phyloP scores from a whole-genome alignment of 805 yeast genomes.

The Cyberlindnera sargentensis region DNA sequence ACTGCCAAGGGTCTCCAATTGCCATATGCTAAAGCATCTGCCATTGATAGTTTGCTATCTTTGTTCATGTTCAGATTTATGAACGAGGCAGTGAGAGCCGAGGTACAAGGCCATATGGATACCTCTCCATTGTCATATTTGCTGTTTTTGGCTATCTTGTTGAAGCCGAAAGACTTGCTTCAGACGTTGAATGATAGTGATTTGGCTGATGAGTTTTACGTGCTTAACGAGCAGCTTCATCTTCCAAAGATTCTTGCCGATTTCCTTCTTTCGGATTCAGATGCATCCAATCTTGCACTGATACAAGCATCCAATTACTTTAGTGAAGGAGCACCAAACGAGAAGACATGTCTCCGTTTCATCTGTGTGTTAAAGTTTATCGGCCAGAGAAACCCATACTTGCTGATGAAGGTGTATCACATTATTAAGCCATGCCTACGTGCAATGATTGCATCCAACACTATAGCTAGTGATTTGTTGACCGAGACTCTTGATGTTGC shows the following conservation, averaged over 20 bases:
- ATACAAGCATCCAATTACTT: conserved; percentile 29
- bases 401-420: conserved; percentile 27
- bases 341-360: conserved; percentile 28
- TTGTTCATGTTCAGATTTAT: conserved; percentile 37
- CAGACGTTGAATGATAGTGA: conserved; percentile 29
- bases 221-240: conserved; percentile 26
- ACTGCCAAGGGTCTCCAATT: conserved; percentile 52
- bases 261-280: conserved; percentile 26
- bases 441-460: conserved; percentile 9
- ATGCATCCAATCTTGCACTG: conserved; percentile 26
- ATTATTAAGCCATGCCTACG: conserved; percentile 27
- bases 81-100: conserved; percentile 23
- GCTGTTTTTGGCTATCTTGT: conserved; percentile 30
- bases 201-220: conserved; percentile 26
- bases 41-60: conserved; percentile 37
- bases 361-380: conserved; percentile 26
- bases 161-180: conserved; percentile 31
- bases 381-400: conserved; percentile 25
- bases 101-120: conserved; percentile 8
- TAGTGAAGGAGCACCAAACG: conserved; percentile 28
- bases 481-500: conserved; percentile 27
- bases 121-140: conserved; percentile 19
- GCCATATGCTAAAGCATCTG: conserved; percentile 46
- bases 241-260: conserved; percentile 32
- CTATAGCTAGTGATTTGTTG: conserved; percentile 19